These are phyloP conservation scores for Colletotrichum caudatum DNA, from an alignment of 2,329 filamentous ascomycete species.

Conservation along the genomic window DNA sequence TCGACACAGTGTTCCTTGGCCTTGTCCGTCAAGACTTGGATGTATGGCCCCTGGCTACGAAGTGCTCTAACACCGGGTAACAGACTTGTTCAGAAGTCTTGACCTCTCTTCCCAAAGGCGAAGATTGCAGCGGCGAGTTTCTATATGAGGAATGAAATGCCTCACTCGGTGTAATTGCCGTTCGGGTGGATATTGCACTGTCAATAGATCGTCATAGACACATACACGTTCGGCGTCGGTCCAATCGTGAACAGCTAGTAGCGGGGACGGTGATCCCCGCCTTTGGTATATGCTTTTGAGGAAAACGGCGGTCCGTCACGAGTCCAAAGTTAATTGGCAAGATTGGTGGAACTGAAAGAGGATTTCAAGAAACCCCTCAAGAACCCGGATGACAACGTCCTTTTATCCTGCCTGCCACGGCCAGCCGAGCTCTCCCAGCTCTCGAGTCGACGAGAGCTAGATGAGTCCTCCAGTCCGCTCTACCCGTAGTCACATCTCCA, in stretches of 20 bases:
- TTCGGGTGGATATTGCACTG: slow-evolving; percentile 7
- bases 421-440: slow-evolving; percentile 2
- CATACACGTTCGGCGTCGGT: neutral
- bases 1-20: neutral
- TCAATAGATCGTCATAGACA: slow-evolving; percentile 15
- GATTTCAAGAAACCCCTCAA: neutral
- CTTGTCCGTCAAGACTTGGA: neutral
- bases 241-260: slow-evolving; percentile 4
- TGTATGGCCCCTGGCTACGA: neutral
- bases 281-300: neutral
- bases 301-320: neutral
- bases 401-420: slow-evolving; percentile 24
- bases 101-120: neutral
- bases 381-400: slow-evolving; percentile 13
- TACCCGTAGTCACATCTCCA: slow-evolving; percentile 7
- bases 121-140: neutral
- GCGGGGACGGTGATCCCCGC: neutral
- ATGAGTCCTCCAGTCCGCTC: slow-evolving; percentile 16
- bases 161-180: slow-evolving; percentile 4
- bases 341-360: neutral
- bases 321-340: neutral
- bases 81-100: neutral
- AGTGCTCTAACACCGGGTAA: neutral
- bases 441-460: neutral
- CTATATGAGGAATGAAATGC: neutral